Base-by-base conservation (phyloP, 257 asterid species). In the Gentiana dahurica region DNA sequence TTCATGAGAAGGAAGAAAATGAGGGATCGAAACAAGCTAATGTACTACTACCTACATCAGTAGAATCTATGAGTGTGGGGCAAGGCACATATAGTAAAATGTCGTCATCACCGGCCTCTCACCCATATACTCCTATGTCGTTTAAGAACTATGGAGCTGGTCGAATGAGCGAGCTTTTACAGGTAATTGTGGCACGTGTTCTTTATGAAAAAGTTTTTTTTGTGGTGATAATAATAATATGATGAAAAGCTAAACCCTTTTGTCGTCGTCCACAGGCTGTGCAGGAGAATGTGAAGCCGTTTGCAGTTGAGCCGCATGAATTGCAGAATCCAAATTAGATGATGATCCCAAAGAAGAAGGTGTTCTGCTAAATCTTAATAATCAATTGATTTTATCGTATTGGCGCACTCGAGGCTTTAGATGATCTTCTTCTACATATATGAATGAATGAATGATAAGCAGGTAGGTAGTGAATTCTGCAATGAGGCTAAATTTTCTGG, bases 101-200 rank as follows among this genome's bases (percentile, higher is more conserved):
- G 59, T 7, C 9, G 46, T 63, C 89, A 48, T 53, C 75, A 24
- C 83, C 69, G 50, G 60, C 59, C 38, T 60, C 66, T 33, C 49
- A 32, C 13, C 60, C 77, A 11, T 60, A 85, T 8, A 69, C 66
- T 41, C 32, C 75, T 1, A 73, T 74, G 55, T 79, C 86, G 11
- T 61, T 70, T 63, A 75, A 68, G 76, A 68, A 36, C 54, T 77
- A 62, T 56, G 86, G 80, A 35, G 41, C 81, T n/a, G 95, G 98
- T 62, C 85, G 85, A 59, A 87, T 92, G 97, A 79, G 94, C 13
- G 96, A 87, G 76, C 95, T 92, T 58, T 72, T 92, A 61, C 87
- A 85, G 92, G 97, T 88, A 63, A 68, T 24, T 24, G 24, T 24
- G 24, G 24, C 24, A 0, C 24, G 0, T 24, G 24, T 24, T 24